Conservation (phyloP, 2,329 filamentous ascomycete genomes). For the Ophiosphaerella herpotricha region DNA sequence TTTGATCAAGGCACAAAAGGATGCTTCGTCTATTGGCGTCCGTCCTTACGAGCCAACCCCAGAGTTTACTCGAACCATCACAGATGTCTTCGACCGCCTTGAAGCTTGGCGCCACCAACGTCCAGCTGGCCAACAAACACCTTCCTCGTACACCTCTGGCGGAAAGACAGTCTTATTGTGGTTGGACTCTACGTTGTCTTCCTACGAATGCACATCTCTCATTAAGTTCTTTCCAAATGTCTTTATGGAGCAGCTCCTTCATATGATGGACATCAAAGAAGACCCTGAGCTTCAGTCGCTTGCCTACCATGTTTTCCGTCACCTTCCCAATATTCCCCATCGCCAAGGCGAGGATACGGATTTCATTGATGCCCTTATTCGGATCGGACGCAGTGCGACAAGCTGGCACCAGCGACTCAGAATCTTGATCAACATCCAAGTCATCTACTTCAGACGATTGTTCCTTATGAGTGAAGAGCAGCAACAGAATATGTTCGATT, state of each 20-base stretch:
- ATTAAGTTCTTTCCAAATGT: conserved; percentile 87
- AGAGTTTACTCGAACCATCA: conserved; percentile 74
- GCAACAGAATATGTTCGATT: conserved; percentile 81
- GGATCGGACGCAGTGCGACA: conserved; percentile 79
- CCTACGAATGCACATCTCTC: conserved; percentile 89
- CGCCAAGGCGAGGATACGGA: conserved; percentile 80
- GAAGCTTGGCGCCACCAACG: conserved; percentile 88
- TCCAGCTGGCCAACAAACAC: conserved; percentile 85
- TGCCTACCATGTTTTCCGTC: conserved; percentile 95
- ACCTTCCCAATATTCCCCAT: conserved; percentile 94
- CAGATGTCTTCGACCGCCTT: conserved; percentile 75
- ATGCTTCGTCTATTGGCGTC: conserved; percentile 78
- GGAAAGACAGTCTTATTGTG: conserved; percentile 95
- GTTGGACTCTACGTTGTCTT: conserved; percentile 89
- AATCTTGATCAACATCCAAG: conserved; percentile 97
- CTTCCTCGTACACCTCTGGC: conserved; percentile 91
- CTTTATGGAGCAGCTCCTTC: conserved; percentile 89
- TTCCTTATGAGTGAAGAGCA: conserved; percentile 80
- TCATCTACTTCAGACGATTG: conserved; percentile 94
- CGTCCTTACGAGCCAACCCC: conserved; percentile 79
- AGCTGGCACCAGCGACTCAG: conserved; percentile 96
- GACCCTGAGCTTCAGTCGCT: conserved; percentile 93
- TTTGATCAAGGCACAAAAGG: conserved; percentile 78
- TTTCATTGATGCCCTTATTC: conserved; percentile 84
- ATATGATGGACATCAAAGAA: conserved; percentile 99